These are phyloP conservation scores for Tylopilus sp. DNA, from an alignment of 768 basidiomycete species.

Conservation along the genomic window DNA sequence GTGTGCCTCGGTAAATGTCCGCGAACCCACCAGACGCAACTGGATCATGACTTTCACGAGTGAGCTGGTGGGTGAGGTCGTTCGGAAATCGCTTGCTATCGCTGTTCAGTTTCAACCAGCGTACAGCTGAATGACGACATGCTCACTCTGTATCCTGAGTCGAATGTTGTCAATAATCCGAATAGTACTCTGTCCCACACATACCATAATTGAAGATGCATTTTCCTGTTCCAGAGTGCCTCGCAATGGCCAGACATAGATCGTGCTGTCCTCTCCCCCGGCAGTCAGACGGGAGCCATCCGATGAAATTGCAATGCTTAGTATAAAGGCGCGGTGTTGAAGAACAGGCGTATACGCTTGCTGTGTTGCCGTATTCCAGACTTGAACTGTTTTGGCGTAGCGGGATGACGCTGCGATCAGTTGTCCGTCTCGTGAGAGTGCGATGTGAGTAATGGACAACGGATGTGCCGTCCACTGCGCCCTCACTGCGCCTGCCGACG, in stretches of 20 bases:
- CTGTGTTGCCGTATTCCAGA: conserved; percentile 10
- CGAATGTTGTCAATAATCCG: background rate
- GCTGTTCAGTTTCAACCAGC: no score
- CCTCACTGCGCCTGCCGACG: background rate
- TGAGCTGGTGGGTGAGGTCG: background rate
- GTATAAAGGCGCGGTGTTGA: background rate
- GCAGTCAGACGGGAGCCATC: conserved; percentile 1
- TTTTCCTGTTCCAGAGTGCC: background rate
- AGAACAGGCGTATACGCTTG: conserved; percentile 1
- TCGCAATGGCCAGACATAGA: conserved; percentile 3
- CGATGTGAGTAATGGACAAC: conserved; percentile 4
- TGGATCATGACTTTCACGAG: background rate
- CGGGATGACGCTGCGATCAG: conserved; percentile 10
- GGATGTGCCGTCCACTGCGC: conserved; percentile 7
- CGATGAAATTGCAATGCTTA: background rate
- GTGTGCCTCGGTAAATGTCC: conserved; percentile 2
- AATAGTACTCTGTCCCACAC: background rate
- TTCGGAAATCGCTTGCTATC: background rate
- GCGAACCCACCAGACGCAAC: conserved; percentile 5
- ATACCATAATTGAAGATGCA: background rate
- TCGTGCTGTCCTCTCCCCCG: background rate
- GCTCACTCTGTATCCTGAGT: background rate
- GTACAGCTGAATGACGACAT: background rate
- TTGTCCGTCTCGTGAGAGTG: conserved; percentile 9
- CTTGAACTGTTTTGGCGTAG: conserved; percentile 9